Conservation (phyloP, 495 filamentous ascomycete species). For the Copromyces sp. region DNA sequence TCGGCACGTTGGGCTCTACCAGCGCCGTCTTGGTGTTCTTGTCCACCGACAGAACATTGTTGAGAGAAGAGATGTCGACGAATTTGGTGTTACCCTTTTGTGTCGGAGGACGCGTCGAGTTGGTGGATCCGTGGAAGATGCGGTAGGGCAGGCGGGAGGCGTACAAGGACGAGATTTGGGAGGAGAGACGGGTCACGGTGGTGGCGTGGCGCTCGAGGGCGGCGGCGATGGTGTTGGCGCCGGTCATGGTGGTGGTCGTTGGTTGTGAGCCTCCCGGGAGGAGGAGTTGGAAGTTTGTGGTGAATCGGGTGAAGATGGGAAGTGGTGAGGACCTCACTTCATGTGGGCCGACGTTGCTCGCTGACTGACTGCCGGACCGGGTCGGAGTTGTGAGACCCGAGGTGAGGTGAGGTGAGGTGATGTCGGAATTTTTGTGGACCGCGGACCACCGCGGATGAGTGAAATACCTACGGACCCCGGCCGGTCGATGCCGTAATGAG, state of each 20-base stretch:
- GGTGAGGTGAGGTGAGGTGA: background rate
- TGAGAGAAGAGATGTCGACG: constrained; percentile 34
- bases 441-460: background rate
- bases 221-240: constrained; percentile 35
- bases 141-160: constrained; percentile 41
- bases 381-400: background rate
- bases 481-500: background rate
- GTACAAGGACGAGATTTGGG: background rate
- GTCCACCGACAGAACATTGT: constrained; percentile 33
- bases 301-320: background rate
- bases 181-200: background rate
- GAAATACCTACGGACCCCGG: background rate
- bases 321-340: too few relatives aligned
- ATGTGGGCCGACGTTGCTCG: too few relatives aligned
- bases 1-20: constrained; percentile 57
- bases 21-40: constrained; percentile 28
- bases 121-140: constrained; percentile 66
- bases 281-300: background rate
- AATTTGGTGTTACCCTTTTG: constrained; percentile 17
- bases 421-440: background rate
- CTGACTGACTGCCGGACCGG: background rate
- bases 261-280: background rate
- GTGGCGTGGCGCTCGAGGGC: constrained; percentile 43
- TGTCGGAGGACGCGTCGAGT: constrained; percentile 58
- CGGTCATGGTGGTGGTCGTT: background rate